phyloP scores from a whole-genome alignment of 2,329 filamentous ascomycete genomes.

The Leptographium lundbergii region DNA sequence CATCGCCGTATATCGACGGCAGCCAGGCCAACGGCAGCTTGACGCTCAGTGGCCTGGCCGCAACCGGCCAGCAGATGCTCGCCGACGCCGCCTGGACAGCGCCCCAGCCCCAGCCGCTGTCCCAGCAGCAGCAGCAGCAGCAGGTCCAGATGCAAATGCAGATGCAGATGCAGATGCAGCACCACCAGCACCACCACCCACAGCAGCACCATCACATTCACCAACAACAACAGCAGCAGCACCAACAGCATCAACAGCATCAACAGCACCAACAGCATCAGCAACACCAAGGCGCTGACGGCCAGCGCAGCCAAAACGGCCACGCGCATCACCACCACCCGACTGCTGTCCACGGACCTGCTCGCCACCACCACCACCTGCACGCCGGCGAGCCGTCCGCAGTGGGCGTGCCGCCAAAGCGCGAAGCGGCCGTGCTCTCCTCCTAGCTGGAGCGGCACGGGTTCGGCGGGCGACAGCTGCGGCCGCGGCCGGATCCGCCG shows the following conservation, averaged over 20 bases:
- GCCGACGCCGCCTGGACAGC: conserved; percentile 90
- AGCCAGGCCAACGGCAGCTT: conserved; percentile 16
- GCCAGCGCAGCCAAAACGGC: background rate
- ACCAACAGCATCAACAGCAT: background rate
- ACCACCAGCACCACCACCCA: background rate
- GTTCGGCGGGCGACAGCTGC: background rate
- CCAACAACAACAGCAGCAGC: background rate
- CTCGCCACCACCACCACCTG: background rate
- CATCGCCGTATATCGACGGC: background rate
- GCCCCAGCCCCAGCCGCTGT: conserved; percentile 56
- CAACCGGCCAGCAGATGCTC: conserved; percentile 74
- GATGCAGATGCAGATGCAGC: background rate
- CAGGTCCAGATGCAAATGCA: background rate
- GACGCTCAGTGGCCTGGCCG: conserved; percentile 37
- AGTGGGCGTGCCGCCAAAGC: background rate
- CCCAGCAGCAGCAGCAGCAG: conserved; percentile 2
- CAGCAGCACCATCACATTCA: background rate
- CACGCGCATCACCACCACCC: background rate
- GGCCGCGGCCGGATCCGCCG: no score
- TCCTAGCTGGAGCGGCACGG: background rate
- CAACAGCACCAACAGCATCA: background rate
- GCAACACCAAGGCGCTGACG: background rate
- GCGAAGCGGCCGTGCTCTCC: background rate
- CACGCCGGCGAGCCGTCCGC: background rate
- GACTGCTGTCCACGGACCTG: background rate